A percentile compares a stretch with the other conserved stretches of the same genome.
Evolutionary conservation across 2,329 filamentous ascomycete species (phyloP).

Genomic region (Pyricularia pennisetigena): DNA sequence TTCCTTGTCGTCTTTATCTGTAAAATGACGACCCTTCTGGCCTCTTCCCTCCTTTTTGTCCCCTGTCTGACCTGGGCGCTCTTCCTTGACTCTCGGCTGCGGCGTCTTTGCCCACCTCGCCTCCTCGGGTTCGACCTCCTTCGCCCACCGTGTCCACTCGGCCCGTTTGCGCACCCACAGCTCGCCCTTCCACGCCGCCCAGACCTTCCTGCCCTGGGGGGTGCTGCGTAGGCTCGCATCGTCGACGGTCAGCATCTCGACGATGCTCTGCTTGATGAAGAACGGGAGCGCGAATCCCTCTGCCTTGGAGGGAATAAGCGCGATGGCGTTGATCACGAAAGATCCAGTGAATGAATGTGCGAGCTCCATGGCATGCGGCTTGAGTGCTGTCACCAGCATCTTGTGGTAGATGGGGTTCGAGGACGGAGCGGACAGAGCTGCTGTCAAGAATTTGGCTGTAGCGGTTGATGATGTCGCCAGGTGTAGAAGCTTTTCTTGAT

Average conservation of each 20-base stretch:
- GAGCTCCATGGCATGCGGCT: slow-evolving; percentile 28
- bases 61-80: neutral
- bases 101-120: slow-evolving; percentile 24
- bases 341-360: slow-evolving; percentile 41
- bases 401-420: slow-evolving; percentile 46
- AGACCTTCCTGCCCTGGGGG: slow-evolving; percentile 45
- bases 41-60: neutral
- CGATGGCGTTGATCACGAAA: slow-evolving; percentile 38
- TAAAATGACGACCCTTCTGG: neutral
- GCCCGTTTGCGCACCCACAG: slow-evolving; percentile 40
- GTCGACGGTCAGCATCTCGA: slow-evolving; percentile 34
- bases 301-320: slow-evolving; percentile 38
- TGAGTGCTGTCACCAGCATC: slow-evolving; percentile 35
- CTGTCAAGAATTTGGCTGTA: slow-evolving; percentile 38
- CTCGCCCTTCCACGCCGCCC: slow-evolving; percentile 49
- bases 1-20: neutral
- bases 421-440: slow-evolving; percentile 36
- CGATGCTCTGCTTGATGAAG: slow-evolving; percentile 47
- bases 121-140: slow-evolving; percentile 33
- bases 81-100: slow-evolving; percentile 8
- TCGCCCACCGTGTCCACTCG: slow-evolving; percentile 49
- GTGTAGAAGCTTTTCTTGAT: slow-evolving; percentile 43
- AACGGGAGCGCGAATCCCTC: slow-evolving; percentile 40
- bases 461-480: slow-evolving; percentile 50
- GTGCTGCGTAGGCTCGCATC: slow-evolving; percentile 40